Evolutionary conservation across 2,329 filamentous ascomycete genomes (phyloP).

Genomic region (Colletotrichum ledebouriae): DNA sequence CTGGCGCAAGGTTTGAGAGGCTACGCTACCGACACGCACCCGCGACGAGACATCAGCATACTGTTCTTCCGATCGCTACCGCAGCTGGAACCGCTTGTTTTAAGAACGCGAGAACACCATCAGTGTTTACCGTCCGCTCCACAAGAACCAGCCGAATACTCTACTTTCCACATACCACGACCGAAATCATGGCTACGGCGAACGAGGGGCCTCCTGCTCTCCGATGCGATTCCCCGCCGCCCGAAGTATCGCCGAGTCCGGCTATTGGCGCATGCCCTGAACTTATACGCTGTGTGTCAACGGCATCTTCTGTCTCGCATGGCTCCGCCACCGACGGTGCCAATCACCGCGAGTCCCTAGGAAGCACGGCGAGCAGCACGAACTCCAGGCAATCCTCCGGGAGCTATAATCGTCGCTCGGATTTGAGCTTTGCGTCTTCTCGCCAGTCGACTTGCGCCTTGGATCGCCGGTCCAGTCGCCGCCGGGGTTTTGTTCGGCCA

Average conservation of each 20-base stretch:
- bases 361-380: conserved; percentile 69
- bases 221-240: conserved; percentile 73
- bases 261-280: conserved; percentile 71
- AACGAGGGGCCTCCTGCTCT: conserved; percentile 52
- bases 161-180: conserved; percentile 14
- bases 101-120: not conserved
- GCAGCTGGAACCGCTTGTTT: not conserved
- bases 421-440: conserved; percentile 53
- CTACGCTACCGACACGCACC: conserved; percentile 3
- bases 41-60: conserved; percentile 31
- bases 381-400: conserved; percentile 75
- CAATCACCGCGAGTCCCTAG: conserved; percentile 66
- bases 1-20: conserved; percentile 19
- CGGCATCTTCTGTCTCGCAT: conserved; percentile 70
- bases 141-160: conserved; percentile 14
- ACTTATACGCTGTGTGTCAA: conserved; percentile 75
- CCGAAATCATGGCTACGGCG: conserved; percentile 51
- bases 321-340: conserved; percentile 64
- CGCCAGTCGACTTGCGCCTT: conserved; percentile 63
- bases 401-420: conserved; percentile 64
- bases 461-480: conserved; percentile 58
- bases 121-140: not conserved
- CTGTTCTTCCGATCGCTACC: conserved; percentile 7
- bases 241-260: conserved; percentile 72
- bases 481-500: conserved; percentile 89